Evolutionary conservation across 2,329 filamentous ascomycete genomes (phyloP), one percentile per base, ranked within the genome.

Genomic region (Rugonectria rugulosa): DNA sequence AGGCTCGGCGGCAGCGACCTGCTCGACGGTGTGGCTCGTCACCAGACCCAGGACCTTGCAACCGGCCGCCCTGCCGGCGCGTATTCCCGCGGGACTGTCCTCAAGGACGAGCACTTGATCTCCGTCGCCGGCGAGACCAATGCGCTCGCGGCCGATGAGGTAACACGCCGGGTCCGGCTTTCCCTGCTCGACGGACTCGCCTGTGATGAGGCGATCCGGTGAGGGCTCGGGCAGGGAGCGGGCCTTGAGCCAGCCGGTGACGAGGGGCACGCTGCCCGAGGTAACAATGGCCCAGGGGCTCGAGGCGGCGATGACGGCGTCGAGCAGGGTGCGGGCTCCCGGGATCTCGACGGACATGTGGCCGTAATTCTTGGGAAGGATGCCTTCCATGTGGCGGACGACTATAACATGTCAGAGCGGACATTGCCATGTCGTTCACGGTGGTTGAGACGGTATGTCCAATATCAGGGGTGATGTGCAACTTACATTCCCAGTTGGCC

Each of bases 401-500:
- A 97, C 92, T 96, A 36, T 19, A 10, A 24, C 44, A 14, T 20
- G 19, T 31, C 52, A 64, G 40, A 65, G 62, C 46, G 24, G 45
- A 31, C 5, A 20, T 17, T 24, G 6, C 38, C 49, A 49, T 42
- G 23, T 54, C 31, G 47, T 36, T 27, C 24, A 40, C 50, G 36
- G 44, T 44, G 23, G 59, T 45, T 47, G 51, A 62, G 36, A 38
- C 43, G 47, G 34, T 40, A 15, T 32, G 34, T 19, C n/a, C n/a
- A n/a, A n/a, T n/a, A n/a, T n/a, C n/a, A n/a, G n/a, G 24, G 21
- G 12, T 11, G 21, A 12, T 14, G 17, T 31, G 27, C 40, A 41
- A 85, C 90, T 77, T 77, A 96, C 92, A 97, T 62, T 97, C 92
- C 92, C 90, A 94, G 66, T 89, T 97, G 36, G 95, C 95, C 71